Evolutionary conservation across 257 asterid species (phyloP), one percentile per base, ranked within the genome.

Genomic region (Lycium ferocissimum): DNA sequence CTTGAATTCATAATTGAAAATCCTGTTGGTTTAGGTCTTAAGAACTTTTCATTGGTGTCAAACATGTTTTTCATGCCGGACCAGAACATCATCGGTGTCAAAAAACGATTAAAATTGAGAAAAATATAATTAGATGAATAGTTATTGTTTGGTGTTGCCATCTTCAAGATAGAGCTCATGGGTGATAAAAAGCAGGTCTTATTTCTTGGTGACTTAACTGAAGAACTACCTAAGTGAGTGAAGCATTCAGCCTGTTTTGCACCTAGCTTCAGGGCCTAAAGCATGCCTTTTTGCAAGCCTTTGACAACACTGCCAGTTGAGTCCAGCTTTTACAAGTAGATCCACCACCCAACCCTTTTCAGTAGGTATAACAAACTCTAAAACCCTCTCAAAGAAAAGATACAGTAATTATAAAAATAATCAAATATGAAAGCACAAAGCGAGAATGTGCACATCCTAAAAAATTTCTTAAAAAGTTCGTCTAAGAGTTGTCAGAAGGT

Each of bases 241-340:
- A 47, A 47, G 20, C 61, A 47, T 7, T 7, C 59, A 49, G 4
- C 43, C 43, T 75, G 43, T 22, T 49, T 22, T 49, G 62, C 40
- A 49, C 81, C 81, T 75, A 47, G 11, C n/a, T 45, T 73, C 58
- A 47, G 40, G 80, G 9, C 38, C 59, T 73, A 73, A 73, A 73
- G 38, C 76, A 72, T 1, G 9, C 59, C 80, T 73, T 45, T 47
- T 73, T 73, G 40, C 15, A 40, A 51, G n/a, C 38, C 59, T n/a
- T 73, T 73, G 58, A 45, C n/a, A 6, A 45, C 38, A 45, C 17
- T 5, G 80, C 80, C n/a, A 45, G 40, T 73, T 45, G 80, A 47
- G 9, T 73, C 59, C 11, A 10, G 79, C 54, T 15, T 63, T 70
- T 38, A 70, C 54, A 38, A 15, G 79, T 17, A 38, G 79, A 70